Evolutionary conservation across 106 monocot genomes (phyloP), one percentile per base, ranked within the genome.

Genomic region (Dendrobium nobile): DNA sequence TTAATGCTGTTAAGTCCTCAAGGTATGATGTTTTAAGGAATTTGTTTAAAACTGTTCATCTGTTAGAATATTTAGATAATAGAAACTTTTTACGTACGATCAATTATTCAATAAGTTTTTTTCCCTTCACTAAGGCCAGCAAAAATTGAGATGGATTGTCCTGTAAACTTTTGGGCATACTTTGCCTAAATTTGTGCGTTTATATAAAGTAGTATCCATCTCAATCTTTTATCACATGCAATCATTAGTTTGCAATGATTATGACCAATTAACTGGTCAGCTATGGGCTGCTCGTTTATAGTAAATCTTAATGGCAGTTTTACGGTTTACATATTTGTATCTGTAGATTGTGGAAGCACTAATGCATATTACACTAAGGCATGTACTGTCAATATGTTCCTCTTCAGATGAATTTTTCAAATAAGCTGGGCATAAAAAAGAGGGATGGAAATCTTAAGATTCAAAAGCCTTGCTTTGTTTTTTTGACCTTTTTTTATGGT

Each of bases 1-100:
- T 74, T 44, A 74, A 74, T 19, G 42, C 74, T 44, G 7, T 74
- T 20, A 44, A 74, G 41, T 74, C 37, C 37, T 70, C 74, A 74
- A 74, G 74, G 74, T 74, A 74, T 44, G 24, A 70, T 28, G 70
- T 33, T 70, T 70, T 33, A 70, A 70, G 11, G 37, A 3, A 17
- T 70, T 67, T 67, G 11, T 10, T 70, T 33, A 70, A 70, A 65
- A 15, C 16, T 15, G 13, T 33, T 70, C 70, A 70, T 37, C 37
- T 37, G 33, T 37, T 70, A 15, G 70, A 24, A 65, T 65, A 65
- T n/a, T 70, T 70, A 15, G 37, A 37, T 61, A 20, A 61, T 61
- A 61, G 4, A 61, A 8, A 22, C 20, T 61, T 61, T n/a, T 61
- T 22, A 5, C n/a, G 61, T 20, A 61, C 5, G 61, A 61, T 61